Base-by-base conservation (phyloP, 2,329 filamentous ascomycete species). In the Ophiosphaerella narmari region DNA sequence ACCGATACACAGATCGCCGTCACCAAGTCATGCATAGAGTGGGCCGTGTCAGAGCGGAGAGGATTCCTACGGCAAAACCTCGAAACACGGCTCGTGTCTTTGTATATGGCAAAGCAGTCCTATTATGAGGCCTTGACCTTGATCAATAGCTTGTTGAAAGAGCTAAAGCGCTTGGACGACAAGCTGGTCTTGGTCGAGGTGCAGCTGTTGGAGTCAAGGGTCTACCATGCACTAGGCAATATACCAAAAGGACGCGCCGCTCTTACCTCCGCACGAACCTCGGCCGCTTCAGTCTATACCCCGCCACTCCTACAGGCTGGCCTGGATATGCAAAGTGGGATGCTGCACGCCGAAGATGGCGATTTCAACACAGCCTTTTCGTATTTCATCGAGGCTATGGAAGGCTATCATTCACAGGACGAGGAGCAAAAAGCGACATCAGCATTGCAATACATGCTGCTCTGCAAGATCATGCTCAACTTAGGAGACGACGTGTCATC, bases 391-490 rank as follows among this genome's bases (percentile, higher is more conserved):
- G 94, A 99, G 79, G 94, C 95, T 2, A 86, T 99, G 57, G 94
- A 99, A 73, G 94, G 94, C 53, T 99, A 97, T 77, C 91, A 94
- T 77, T 87, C 88, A 39, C 91, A 96, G 74, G 94, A 99, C 62
- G 91, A 96, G 72, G 80, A 86, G 34, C 79, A 82, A 58, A 91
- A 92, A 77, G 94, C 95, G n/a, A 95, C 93, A n/a, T 90, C 93
- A 11, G 91, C 94, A 9, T 81, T 99, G 60, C 94, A 99, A 80
- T 99, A 99, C 82, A 99, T 99, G 94, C 85, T 99, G 46, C 86
- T 99, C 32, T 97, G 94, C 86, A 99, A 99, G 81, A 94, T 99
- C 75, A 99, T 99, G 95, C 83, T 99, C 64, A 99, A 99, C 78
- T 82, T 95, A 35, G 91, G 86, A 60, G 92, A 97, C 79, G 95